Percentiles rank a stretch among this genome's conserved stretches.
These are phyloP conservation scores for Rhodotorula paludigena DNA, from an alignment of 768 basidiomycete genomes.

Conservation along the genomic window DNA sequence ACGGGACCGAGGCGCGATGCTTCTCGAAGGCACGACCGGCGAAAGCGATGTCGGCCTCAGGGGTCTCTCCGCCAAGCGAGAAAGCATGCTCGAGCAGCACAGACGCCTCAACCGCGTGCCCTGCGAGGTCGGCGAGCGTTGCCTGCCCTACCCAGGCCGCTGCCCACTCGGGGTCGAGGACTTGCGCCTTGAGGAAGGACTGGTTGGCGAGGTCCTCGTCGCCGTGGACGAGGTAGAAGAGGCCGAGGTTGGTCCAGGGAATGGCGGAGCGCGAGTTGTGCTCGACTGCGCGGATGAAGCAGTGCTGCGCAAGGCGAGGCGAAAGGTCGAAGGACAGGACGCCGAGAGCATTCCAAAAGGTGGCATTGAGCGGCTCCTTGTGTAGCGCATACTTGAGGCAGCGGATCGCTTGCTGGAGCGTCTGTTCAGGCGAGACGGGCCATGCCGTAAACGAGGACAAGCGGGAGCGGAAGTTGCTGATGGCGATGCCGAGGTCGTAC, in stretches of 20 bases:
- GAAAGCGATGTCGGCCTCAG: conserved; percentile 73
- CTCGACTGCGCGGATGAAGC: conserved; percentile 82
- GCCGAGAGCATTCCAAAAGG: conserved; percentile 79
- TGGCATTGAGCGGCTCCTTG: conserved; percentile 64
- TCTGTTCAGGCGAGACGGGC: conserved; percentile 45
- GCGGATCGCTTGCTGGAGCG: conserved; percentile 52
- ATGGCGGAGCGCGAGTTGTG: conserved; percentile 70
- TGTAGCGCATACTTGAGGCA: conserved; percentile 68
- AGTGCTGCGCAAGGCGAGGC: conserved; percentile 77
- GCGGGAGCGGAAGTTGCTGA: conserved; percentile 55
- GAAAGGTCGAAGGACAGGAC: conserved; percentile 63
- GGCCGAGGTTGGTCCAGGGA: conserved; percentile 81
- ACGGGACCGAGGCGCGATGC: conserved; percentile 41
- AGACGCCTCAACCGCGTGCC: conserved; percentile 27
- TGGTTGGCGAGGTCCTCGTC: conserved; percentile 80
- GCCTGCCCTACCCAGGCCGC: conserved; percentile 70
- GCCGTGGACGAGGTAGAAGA: conserved; percentile 72
- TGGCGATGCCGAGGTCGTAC: conserved; percentile 66
- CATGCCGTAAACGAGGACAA: conserved; percentile 20
- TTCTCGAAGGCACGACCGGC: conserved; percentile 59
- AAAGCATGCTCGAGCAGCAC: conserved; percentile 62
- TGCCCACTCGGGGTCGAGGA: conserved; percentile 82
- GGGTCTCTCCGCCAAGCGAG: conserved; percentile 57
- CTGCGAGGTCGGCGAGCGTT: conserved; percentile 40
- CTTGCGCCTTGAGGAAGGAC: conserved; percentile 79